Conservation (phyloP, 345 rosid species). For the Populus tremula region DNA sequence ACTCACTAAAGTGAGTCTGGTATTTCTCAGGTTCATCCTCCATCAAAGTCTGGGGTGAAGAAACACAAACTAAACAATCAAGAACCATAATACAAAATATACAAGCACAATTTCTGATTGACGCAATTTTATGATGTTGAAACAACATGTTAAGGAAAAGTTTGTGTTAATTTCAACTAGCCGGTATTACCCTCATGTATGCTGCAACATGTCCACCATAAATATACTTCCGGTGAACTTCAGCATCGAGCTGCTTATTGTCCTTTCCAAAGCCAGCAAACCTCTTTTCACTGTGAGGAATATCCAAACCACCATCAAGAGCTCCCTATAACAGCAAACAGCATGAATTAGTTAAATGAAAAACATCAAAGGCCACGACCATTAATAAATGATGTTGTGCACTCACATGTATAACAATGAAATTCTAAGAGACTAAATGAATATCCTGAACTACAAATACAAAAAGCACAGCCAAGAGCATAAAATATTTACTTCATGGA, state of each 20-base stretch:
- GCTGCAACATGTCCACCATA: constrained; percentile 77
- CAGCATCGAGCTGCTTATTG: constrained; percentile 74
- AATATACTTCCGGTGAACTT: constrained; percentile 74
- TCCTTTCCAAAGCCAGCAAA: constrained; percentile 79
- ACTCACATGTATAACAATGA: neutral
- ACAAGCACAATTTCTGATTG: neutral
- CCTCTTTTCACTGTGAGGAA: constrained; percentile 83
- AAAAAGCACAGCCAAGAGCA: too few relatives aligned
- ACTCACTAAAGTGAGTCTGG: constrained; percentile 62
- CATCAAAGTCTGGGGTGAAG: constrained; percentile 38
- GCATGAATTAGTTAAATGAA: neutral
- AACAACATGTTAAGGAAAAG: neutral
- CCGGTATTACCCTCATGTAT: constrained; percentile 61
- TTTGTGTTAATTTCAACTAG: neutral
- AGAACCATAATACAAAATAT: neutral
- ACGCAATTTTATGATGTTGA: neutral
- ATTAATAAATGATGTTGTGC: neutral
- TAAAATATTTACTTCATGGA: neutral
- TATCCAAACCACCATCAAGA: constrained; percentile 87
- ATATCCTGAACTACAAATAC: neutral
- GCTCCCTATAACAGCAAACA: constrained; percentile 54
- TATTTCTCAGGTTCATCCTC: constrained; percentile 83
- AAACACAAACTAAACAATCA: neutral
- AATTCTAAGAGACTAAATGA: neutral
- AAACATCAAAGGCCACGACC: neutral